Base-by-base conservation (phyloP, 108 stramenopile genomes). In the Fragilariopsis cylindrus region DNA sequence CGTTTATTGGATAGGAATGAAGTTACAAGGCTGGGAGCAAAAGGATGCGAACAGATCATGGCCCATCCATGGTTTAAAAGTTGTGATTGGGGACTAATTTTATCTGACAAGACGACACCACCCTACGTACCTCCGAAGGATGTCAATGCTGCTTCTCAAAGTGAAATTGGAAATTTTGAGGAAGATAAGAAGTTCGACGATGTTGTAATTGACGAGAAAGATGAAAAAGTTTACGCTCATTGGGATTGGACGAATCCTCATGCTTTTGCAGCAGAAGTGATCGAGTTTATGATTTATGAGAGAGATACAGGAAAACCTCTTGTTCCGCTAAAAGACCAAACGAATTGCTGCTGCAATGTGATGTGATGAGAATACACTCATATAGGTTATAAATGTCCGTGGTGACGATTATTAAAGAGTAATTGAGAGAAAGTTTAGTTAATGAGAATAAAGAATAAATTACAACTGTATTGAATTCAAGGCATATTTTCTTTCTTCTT, bases 101-200 rank as follows among this genome's bases (percentile, higher is more conserved):
- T 86, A 42, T 74, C 86, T n/a, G 91, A 93, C 79, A 78, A 80
- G 57, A 81, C 81, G 62, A 58, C 65, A 50, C 95, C 96, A 16
- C 98, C 98, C 11, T 96, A 88, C 66, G 72, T 88, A 7, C 98
- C 98, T 16, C 85, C 89, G 57, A 95, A 94, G 82, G 95, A 97
- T 75, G 92, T 97, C 42, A 98, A 98, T 74, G 96, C 96, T 41
- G 91, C 93, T 52, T 84, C 87, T 30, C 93, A 95, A 77, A 88
- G 88, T 70, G 93, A 95, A 71, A 95, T 95, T 62, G 93, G 93
- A 11, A 87, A 83, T 39, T 95, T 95, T 73, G 76, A 79, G 1
- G 91, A 92, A 74, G 93, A 95, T 47, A 89, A 90, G 70, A 79
- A 74, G 64, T 85, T 82, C 69, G 86, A 89, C 53, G 88, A 89